Percentiles rank a stretch among this genome's conserved stretches.
phyloP scores from a whole-genome alignment of 1,284 basidiomycete species.

The Rhodofomes roseus region DNA sequence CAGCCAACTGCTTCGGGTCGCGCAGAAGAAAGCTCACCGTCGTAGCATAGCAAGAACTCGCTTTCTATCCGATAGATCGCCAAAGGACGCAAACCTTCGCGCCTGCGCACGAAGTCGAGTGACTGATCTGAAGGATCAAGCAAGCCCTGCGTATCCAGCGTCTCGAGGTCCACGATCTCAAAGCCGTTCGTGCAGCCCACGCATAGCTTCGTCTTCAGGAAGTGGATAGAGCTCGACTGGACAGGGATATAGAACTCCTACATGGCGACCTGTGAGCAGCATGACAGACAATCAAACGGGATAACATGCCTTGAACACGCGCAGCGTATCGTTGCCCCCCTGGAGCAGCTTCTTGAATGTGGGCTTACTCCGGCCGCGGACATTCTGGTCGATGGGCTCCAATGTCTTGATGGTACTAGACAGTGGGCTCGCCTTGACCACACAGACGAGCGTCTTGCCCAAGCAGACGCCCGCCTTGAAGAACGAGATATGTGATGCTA shows the following conservation, averaged over 20 bases:
- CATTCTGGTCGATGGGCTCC: slow-evolving; percentile 91
- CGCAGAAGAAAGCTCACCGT: slow-evolving; percentile 55
- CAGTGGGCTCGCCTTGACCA: slow-evolving; percentile 93
- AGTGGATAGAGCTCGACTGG: slow-evolving; percentile 95
- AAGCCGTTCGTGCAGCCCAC: slow-evolving; percentile 99
- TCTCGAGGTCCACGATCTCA: slow-evolving; percentile 98
- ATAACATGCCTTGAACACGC: slow-evolving; percentile 80
- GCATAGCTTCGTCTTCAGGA: slow-evolving; percentile 96
- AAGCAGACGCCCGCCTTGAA: slow-evolving; percentile 97
- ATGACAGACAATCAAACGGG: neutral
- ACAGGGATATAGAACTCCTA: slow-evolving; percentile 99
- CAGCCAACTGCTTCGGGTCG: neutral
- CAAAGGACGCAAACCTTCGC: slow-evolving; percentile 85
- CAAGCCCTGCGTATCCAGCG: slow-evolving; percentile 93
- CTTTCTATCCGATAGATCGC: slow-evolving; percentile 97
- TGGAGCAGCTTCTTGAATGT: slow-evolving; percentile 94
- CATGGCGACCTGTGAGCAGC: slow-evolving; percentile 5
- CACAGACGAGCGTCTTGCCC: slow-evolving; percentile 92
- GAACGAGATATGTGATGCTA: slow-evolving; percentile 95
- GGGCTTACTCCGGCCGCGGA: slow-evolving; percentile 82
- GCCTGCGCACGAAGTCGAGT: slow-evolving; percentile 91
- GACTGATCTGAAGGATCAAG: slow-evolving; percentile 91
- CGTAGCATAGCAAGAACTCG: slow-evolving; percentile 97
- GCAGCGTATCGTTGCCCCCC: slow-evolving; percentile 92
- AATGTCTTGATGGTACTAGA: slow-evolving; percentile 98